Evolutionary conservation across 2,329 filamentous ascomycete species (phyloP).

Genomic region (Neonectria ditissima): DNA sequence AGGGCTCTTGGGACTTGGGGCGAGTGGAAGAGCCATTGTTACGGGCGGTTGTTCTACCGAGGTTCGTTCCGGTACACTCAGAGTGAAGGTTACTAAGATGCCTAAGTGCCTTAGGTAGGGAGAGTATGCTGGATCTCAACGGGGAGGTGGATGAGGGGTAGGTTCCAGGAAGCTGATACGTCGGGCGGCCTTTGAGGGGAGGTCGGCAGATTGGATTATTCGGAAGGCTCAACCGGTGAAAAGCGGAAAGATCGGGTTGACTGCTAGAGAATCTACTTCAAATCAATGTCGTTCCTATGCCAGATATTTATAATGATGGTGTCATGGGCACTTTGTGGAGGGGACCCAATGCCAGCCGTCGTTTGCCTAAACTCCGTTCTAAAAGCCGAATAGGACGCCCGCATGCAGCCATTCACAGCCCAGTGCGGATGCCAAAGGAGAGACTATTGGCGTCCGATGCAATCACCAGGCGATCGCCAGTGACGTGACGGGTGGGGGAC

Average conservation of each 20-base stretch:
- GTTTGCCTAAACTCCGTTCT: slow-evolving; percentile 28
- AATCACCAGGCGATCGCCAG: slow-evolving; percentile 9
- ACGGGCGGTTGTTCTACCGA: slow-evolving; percentile 3
- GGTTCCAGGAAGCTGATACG: neutral
- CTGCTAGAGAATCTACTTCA: neutral
- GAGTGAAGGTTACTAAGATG: neutral
- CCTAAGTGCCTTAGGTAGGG: no score
- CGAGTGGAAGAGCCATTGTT: slow-evolving; percentile 48
- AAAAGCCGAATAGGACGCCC: slow-evolving; percentile 15
- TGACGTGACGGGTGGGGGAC: slow-evolving; percentile 13
- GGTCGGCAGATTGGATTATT: neutral
- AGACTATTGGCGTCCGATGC: slow-evolving; percentile 1
- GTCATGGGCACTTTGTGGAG: neutral
- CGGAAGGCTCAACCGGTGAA: slow-evolving; percentile 20
- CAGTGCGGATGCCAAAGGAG: neutral
- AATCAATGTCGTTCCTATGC: neutral
- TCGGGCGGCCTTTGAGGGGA: neutral
- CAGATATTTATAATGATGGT: slow-evolving; percentile 18
- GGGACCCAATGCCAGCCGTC: neutral
- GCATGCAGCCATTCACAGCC: slow-evolving; percentile 1
- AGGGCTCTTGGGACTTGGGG: slow-evolving; percentile 67
- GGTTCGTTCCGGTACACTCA: neutral
- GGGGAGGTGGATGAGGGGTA: neutral
- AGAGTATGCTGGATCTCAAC: neutral
- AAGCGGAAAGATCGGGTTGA: neutral